Base-by-base conservation (phyloP, 257 asterid species). In the Leonotis leonurus region DNA sequence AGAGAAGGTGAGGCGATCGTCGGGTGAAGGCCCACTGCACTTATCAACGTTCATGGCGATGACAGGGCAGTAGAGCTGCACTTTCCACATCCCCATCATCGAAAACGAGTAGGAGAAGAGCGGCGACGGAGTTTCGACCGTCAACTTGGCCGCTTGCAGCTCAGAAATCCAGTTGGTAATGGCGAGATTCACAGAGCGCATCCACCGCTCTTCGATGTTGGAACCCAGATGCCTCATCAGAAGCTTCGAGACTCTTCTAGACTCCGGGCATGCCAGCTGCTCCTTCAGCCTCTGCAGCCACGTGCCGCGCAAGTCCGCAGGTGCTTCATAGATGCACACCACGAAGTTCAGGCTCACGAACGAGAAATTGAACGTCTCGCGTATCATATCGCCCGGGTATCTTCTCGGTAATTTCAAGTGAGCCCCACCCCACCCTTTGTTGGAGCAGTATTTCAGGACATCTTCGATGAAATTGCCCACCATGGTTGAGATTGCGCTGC, bases 271-370 rank as follows among this genome's bases (percentile, higher is more conserved):
- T 0, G 91, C 66, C 4, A 87, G 55, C 24, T 78, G 82, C 24
- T 82, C 83, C 21, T 75, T 80, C 10, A 90, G 82, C 14, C 64
- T 27, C 13, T 69, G 50, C 8, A 90, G 79, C 37, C 91, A 85
- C 5, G 77, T 11, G 0, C 63, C 50, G 0, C 98, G 83, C 6
- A 90, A 18, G 14, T 85, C 91, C 0, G 64, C 20, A 1, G 96
- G 96, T 5, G 94, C 88, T 62, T 90, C 96, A 30, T 85, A 90
- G 71, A 87, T 79, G 80, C 94, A 87, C 4, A 90, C 64, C 60
- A 85, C 56, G 80, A 87, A 90, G 50, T 78, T 11, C 8, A 90
- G 77, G 52, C 79, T 77, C 5, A 90, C 85, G 33, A 87, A 80
- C 0, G 87, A 45, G 78, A 85, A 77, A 64, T 90, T 82, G 77